Evolutionary conservation across 1,284 basidiomycete species (phyloP), one percentile per base, ranked within the genome.

Genomic region (Fistulinella staudtii): DNA sequence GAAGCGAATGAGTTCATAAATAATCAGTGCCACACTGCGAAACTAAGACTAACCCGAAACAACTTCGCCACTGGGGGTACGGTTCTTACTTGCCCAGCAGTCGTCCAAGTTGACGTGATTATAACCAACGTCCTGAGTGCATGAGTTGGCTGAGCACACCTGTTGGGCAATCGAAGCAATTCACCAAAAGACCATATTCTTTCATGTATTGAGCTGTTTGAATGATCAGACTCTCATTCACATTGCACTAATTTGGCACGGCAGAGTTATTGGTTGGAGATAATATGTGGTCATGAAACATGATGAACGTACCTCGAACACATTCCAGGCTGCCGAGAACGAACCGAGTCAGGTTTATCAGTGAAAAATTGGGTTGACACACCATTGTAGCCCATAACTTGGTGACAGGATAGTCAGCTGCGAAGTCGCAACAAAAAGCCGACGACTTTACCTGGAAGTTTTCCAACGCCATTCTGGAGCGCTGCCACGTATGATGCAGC

Each of bases 21-120:
- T 14, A 7, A 13, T 5, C 33, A 11, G 33, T 10, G 11, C 20
- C 4, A 34, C 20, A 34, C 2, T 17, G 11, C 9, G 23, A 29
- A 40, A 28, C 23, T 24, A 15, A 10, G 17, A 49, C 54, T 36
- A 18, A 70, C 69, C 63, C 28, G 72, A 75, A 39, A 77, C 60
- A 25, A 80, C 68, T 47, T 74, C 62, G 13, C 78, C 79, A 4
- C 60, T 57, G 7, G 65, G 52, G 43, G 54, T 74, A 33, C 78
- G 67, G 37, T 73, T 64, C 52, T 71, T 74, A 54, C 73, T 70
- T 6, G 76, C 69, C 58, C 76, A 81, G 51, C 78, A 81, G 45
- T 80, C 78, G 48, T 81, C 79, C 42, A 81, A 61, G 50, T 77
- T 80, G 44, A 80, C 66, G 46, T 75, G 64, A 34, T 70, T 68